phyloP scores from a whole-genome alignment of 148 eudicot genomes.

The Fagopyrum homotropicum region DNA sequence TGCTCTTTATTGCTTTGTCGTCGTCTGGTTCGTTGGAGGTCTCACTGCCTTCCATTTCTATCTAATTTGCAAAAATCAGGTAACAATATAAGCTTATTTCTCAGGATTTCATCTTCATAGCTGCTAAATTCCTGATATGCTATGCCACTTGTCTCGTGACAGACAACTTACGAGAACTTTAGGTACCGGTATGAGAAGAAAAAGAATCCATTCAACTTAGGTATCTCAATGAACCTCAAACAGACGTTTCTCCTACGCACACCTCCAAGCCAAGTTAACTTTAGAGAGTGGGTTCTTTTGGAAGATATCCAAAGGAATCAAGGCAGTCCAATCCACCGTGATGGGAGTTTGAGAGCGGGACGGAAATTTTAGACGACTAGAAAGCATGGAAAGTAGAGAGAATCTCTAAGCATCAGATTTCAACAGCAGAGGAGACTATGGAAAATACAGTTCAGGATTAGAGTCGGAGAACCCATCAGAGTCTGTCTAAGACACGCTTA shows the following conservation, averaged over 20 bases:
- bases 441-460: neutral
- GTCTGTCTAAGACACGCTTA: neutral
- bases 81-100: slow-evolving; percentile 13
- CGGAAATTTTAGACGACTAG: neutral
- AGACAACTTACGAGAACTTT: slow-evolving; percentile 74
- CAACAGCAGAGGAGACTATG: neutral
- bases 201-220: slow-evolving; percentile 49
- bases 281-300: slow-evolving; percentile 31
- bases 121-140: neutral
- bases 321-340: slow-evolving; percentile 13
- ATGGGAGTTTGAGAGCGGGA: neutral
- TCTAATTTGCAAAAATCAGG: slow-evolving; percentile 87
- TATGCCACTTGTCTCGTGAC: neutral
- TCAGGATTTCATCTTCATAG: neutral
- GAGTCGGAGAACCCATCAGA: neutral
- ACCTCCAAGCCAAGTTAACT: slow-evolving; percentile 37
- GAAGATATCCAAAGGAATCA: slow-evolving; percentile 27
- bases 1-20: slow-evolving; percentile 68
- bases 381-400: neutral
- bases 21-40: slow-evolving; percentile 91
- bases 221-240: slow-evolving; percentile 33
- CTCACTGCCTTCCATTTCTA: slow-evolving; percentile 70
- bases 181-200: slow-evolving; percentile 53
- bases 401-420: neutral
- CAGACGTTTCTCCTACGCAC: slow-evolving; percentile 40